Evolutionary conservation across 2,329 filamentous ascomycete genomes (phyloP).

Genomic region (Fusarium foetens): DNA sequence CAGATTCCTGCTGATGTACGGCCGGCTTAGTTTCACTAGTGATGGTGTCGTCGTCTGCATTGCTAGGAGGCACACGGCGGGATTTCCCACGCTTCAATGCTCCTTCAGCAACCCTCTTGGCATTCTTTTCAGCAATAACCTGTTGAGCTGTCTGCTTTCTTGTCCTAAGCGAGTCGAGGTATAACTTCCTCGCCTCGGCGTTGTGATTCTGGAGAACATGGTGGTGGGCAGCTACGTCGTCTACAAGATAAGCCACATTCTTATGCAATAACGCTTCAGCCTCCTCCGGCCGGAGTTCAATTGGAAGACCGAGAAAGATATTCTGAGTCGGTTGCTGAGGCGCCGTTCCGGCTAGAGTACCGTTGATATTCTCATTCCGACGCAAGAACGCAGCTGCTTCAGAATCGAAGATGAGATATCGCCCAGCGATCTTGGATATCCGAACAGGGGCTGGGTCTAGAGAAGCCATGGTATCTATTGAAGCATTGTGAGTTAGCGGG

Average conservation of each 20-base stretch:
- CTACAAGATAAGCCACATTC: constrained; percentile 80
- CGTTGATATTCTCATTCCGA: constrained; percentile 83
- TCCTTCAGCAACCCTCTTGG: constrained; percentile 48
- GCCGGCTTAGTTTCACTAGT: constrained; percentile 33
- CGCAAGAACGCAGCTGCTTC: constrained; percentile 82
- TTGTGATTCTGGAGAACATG: constrained; percentile 68
- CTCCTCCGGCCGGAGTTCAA: constrained; percentile 93
- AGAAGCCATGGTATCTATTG: constrained; percentile 37
- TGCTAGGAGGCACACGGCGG: constrained; percentile 2
- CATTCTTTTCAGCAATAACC: constrained; percentile 53
- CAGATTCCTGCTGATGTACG: constrained; percentile 19
- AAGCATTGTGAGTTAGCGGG: constrained; percentile 35
- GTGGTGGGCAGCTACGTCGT: constrained; percentile 79
- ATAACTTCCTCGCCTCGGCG: constrained; percentile 67
- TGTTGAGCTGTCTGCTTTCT: constrained; percentile 56
- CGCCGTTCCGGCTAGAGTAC: constrained; percentile 85
- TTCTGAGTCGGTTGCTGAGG: constrained; percentile 96
- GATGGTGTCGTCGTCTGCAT: constrained; percentile 25
- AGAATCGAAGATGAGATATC: constrained; percentile 91
- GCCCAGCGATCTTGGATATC: constrained; percentile 81
- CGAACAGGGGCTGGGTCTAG: constrained; percentile 64
- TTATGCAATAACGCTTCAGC: constrained; percentile 82
- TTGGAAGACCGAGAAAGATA: constrained; percentile 86
- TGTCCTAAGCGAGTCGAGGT: constrained; percentile 66
- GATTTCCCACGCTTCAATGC: constrained; percentile 36